A percentile compares a stretch with the other conserved stretches of the same genome.
These are phyloP conservation scores for Ophiocordyceps camponoti-rufipedis DNA, from an alignment of 2,329 filamentous ascomycete species.

Conservation along the genomic window DNA sequence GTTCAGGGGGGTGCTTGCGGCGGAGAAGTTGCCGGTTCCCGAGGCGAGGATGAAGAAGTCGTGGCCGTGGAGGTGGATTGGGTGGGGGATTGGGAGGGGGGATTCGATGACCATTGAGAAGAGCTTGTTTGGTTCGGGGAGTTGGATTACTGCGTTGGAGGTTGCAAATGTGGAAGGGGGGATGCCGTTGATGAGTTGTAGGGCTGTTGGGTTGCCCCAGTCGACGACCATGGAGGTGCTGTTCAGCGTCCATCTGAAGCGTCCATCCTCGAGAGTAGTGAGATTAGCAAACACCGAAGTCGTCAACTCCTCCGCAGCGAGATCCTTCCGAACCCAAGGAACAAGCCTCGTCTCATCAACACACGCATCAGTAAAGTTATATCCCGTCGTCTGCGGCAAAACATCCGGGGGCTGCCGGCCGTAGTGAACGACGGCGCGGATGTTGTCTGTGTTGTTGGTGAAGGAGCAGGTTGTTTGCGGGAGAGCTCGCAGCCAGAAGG, in stretches of 20 bases:
- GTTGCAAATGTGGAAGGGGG: constrained; percentile 7
- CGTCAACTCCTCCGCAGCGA: not conserved
- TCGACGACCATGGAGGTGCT: constrained; percentile 13
- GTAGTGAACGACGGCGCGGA: not conserved
- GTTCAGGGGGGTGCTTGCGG: constrained; percentile 3
- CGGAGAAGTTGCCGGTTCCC: constrained; percentile 7
- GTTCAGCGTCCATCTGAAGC: constrained; percentile 6
- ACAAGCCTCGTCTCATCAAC: not conserved
- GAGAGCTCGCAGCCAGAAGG: constrained; percentile 27
- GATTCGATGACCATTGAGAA: constrained; percentile 13
- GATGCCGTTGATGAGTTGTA: constrained; percentile 6
- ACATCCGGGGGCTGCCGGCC: not conserved
- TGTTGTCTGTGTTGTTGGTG: not conserved
- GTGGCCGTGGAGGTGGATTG: constrained; percentile 19
- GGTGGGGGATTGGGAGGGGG: constrained; percentile 10
- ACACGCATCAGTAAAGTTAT: not conserved
- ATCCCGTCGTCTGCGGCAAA: not conserved
- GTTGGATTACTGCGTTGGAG: constrained; percentile 11
- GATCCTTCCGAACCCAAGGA: not conserved
- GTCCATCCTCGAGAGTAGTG: not conserved
- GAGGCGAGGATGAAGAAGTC: constrained; percentile 13
- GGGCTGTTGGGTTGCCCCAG: constrained; percentile 12
- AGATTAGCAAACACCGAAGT: not conserved
- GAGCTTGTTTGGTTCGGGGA: constrained; percentile 10
- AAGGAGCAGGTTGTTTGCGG: not conserved